Evolutionary conservation across 257 asterid species (phyloP).

Genomic region (Asclepias syriaca): DNA sequence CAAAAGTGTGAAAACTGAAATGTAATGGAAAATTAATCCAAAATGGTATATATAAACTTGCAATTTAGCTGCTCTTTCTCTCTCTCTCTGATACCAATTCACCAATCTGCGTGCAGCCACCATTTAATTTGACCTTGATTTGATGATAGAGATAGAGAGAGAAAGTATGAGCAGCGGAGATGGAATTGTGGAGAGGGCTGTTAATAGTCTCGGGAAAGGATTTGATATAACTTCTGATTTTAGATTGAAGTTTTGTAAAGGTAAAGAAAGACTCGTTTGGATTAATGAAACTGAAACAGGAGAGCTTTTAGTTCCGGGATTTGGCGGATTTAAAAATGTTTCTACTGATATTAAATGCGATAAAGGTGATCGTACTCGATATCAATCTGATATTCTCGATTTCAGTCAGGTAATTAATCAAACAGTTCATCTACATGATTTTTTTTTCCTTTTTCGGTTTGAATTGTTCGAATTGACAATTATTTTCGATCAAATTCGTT

Average conservation of each 20-base stretch:
- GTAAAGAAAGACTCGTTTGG: conserved; percentile 44
- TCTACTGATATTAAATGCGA: conserved; percentile 71
- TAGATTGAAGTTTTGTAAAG: conserved; percentile 80
- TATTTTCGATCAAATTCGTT: neutral
- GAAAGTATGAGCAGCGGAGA: neutral
- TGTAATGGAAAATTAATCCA: neutral
- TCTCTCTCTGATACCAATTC: neutral
- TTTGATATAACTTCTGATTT: conserved; percentile 72
- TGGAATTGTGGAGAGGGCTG: conserved; percentile 54
- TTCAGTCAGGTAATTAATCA: conserved; percentile 54
- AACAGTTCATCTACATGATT: neutral
- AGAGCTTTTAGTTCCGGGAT: conserved; percentile 55
- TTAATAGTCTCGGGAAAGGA: conserved; percentile 79
- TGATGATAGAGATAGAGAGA: neutral
- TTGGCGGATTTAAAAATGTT: conserved; percentile 43
- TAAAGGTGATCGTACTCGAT: conserved; percentile 84
- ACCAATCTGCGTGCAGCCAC: neutral
- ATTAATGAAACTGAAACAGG: conserved; percentile 50
- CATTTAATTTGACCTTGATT: neutral
- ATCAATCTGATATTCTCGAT: conserved; percentile 71
- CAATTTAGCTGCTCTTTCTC: neutral
- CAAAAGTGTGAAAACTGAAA: conserved; percentile 10
- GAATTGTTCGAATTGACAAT: neutral
- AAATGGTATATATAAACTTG: neutral
- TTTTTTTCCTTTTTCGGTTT: neutral